Base-by-base conservation (phyloP, 2,329 filamentous ascomycete genomes). In the Epichloe gansuensis region DNA sequence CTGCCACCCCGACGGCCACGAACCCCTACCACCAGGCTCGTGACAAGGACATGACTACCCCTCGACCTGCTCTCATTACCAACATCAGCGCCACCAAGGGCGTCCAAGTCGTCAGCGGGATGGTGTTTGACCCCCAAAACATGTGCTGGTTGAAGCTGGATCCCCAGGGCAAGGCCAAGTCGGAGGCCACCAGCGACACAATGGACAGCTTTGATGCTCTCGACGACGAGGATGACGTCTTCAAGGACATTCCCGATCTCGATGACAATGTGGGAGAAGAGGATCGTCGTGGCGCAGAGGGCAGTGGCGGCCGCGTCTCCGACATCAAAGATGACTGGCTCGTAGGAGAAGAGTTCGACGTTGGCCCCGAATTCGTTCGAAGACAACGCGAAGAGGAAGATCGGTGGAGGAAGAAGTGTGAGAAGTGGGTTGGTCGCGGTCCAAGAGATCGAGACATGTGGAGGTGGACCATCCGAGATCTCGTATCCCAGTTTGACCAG, bases 81-180 rank as follows among this genome's bases (percentile, higher is more conserved):
- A 93, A 95, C 58, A 87, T 96, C 58, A 87, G 85, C 51, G 78
- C 83, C 4, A 83, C 84, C 55, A 87, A 91, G 62, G 90, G 89
- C 55, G 85, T 95, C 13, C 90, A 96, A 68, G 86, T 96, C 38
- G 89, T 96, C 53, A 87, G 89, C n/a, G 89, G 89, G 59, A 98
- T 98, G 93, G 86, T 97, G 9, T 98, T 97, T 65, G 93, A 98
- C 64, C 93, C 93, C 3, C 84, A 89, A 56, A 88, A 88, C 60
- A 97, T 98, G 91, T 94, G 89, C 66, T 98, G 93, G 93, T 77
- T 97, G 52, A 96, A 95, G 67, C 74, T 93, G 55, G 73, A 76
- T 46, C 67, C 72, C 17, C 65, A 75, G 34, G 65, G 66, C n/a
- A 72, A 72, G 49, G 61, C 68, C 42, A 73, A 70, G 53, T 71